Evolutionary conservation across 2,329 filamentous ascomycete genomes (phyloP), one percentile per base, ranked within the genome.

Genomic region (Aspergillus sp.): DNA sequence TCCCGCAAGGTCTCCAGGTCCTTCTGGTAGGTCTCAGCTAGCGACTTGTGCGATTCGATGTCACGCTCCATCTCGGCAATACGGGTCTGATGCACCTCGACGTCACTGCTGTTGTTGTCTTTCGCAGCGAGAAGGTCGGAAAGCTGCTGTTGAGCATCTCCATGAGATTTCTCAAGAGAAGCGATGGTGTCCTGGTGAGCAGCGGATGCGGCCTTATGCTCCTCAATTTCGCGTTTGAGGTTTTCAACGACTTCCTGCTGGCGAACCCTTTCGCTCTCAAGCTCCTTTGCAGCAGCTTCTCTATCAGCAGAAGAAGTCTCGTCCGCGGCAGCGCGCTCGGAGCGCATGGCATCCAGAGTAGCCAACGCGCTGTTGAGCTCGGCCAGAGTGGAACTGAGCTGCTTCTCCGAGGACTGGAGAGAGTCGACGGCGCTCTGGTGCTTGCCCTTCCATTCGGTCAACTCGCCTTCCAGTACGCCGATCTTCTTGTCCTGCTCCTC

Each of bases 161-260:
- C 71, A 66, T 95, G 88, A 3, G 87, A 83, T 58, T 86, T 75
- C 70, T 96, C 91, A 13, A 96, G 79, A 58, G 88, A 83, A 3
- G 85, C 79, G 25, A 96, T 85, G 62, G 86, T 89, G 36, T 81
- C 68, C 11, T 85, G 78, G 62, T 92, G 89, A 59, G 77, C 80
- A 57, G 82, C 81, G 62, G 95, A 87, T 34, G 88, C 83, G 3
- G 81, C 76, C 73, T 89, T 92, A 74, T 96, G 91, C 66, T 91
- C 86, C 47, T 92, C 85, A 49, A 97, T 87, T 67, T 96, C 87
- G 54, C 75, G 80, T 57, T 88, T 88, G 40, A 97, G 73, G 42
- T 78, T 78, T 32, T 78, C 75, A 31, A 89, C 75, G 45, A 86
- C 74, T 32, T 81, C 78, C 53, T 86, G 76, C 55, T 89, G 84